Evolutionary conservation across 768 basidiomycete species (phyloP).

Genomic region (Phylloporus sp.): DNA sequence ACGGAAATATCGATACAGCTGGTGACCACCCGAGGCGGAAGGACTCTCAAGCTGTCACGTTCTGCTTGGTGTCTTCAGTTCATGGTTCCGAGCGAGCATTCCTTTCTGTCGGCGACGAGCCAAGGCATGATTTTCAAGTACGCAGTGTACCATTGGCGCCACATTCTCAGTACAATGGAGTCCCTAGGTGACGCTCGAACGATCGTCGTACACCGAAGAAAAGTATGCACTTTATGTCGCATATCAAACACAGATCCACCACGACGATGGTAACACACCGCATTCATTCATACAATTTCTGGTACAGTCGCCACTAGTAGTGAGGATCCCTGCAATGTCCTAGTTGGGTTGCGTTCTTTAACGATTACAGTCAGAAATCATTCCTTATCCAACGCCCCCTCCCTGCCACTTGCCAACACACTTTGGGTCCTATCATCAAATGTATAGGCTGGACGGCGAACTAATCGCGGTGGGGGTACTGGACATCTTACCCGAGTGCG

Average conservation of each 20-base stretch:
- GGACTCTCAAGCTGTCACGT: constrained; percentile 18
- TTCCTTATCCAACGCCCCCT: constrained; percentile 49
- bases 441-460: constrained; percentile 78
- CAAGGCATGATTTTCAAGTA: constrained; percentile 62
- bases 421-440: constrained; percentile 92
- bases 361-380: constrained; percentile 48
- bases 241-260: constrained; percentile 80
- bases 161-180: not conserved
- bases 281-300: constrained; percentile 69
- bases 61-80: constrained; percentile 45
- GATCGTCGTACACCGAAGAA: constrained; percentile 71
- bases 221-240: constrained; percentile 73
- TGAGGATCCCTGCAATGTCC: constrained; percentile 35
- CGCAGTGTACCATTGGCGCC: constrained; percentile 1
- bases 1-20: constrained; percentile 33
- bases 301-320: constrained; percentile 71
- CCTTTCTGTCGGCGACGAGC: constrained; percentile 21
- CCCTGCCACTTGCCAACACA: constrained; percentile 61
- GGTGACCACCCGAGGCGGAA: constrained; percentile 10
- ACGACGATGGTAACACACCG: constrained; percentile 52
- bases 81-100: constrained; percentile 52
- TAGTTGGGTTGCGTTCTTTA: not conserved
- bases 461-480: constrained; percentile 85
- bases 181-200: constrained; percentile 67
- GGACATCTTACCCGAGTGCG: constrained; percentile 84